These are phyloP conservation scores for Aspergillus brasiliensis DNA, from an alignment of 2,329 filamentous ascomycete genomes.

Conservation along the genomic window DNA sequence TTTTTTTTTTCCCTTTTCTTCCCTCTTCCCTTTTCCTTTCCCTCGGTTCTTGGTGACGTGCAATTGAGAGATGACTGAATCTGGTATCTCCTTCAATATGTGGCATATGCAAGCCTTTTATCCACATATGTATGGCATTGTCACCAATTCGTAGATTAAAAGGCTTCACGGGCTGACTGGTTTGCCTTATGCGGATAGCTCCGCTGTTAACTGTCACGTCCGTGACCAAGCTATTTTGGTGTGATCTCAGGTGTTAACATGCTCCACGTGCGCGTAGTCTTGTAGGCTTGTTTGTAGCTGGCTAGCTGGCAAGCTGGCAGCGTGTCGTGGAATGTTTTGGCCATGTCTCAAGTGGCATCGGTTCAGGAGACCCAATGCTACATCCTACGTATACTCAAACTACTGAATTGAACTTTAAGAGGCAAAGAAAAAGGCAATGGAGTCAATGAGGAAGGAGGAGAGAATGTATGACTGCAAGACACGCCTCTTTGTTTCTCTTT, in stretches of 20 bases:
- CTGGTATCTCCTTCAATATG: background rate
- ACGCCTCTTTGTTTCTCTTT: background rate
- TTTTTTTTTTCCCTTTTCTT: background rate
- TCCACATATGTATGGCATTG: background rate
- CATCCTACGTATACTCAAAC: background rate
- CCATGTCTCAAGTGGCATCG: background rate
- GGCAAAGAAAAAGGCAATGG: background rate
- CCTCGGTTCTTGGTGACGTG: background rate
- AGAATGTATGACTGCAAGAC: background rate
- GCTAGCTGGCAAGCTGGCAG: background rate
- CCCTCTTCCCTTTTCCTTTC: background rate
- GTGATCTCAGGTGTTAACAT: slow-evolving; percentile 12
- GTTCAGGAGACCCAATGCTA: background rate
- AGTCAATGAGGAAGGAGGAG: background rate
- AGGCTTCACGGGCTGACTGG: background rate
- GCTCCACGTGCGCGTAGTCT: slow-evolving; percentile 21
- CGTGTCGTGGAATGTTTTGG: slow-evolving; percentile 9
- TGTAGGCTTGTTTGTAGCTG: too few species aligned
- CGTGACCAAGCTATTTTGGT: slow-evolving; percentile 22
- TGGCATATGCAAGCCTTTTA: background rate
- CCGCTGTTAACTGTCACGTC: slow-evolving; percentile 7
- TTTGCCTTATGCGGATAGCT: background rate
- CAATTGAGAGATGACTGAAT: background rate
- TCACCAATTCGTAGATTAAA: background rate
- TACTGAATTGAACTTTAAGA: background rate